Evolutionary conservation across 768 basidiomycete species (phyloP).

Genomic region (Tremella yokohamensis): DNA sequence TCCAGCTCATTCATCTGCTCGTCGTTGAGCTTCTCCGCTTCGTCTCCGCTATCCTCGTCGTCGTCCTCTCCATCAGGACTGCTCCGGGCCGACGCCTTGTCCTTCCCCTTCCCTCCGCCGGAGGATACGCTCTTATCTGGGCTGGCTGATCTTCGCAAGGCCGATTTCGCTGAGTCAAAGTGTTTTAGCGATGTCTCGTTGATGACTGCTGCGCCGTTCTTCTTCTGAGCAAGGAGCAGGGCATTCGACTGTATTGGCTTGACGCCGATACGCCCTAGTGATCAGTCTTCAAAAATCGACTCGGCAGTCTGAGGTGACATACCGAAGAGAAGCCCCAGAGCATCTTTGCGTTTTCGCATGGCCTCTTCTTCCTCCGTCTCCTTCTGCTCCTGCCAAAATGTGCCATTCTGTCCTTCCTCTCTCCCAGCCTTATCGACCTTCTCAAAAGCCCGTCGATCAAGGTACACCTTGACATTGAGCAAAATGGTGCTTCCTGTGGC

Average conservation of each 20-base stretch:
- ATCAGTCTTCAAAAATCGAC: constrained; percentile 2
- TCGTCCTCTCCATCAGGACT: constrained; percentile 59
- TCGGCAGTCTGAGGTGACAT: constrained; percentile 34
- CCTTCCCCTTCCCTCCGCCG: constrained; percentile 40
- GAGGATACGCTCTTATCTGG: constrained; percentile 33
- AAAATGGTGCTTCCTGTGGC: constrained; percentile 73
- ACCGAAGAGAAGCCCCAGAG: constrained; percentile 70
- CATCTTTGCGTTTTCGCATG: constrained; percentile 74
- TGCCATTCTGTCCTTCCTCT: constrained; percentile 27
- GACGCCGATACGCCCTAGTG: constrained; percentile 57
- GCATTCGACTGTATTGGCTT: constrained; percentile 57
- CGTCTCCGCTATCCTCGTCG: constrained; percentile 69
- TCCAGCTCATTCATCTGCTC: constrained; percentile 64
- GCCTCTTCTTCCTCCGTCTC: constrained; percentile 74
- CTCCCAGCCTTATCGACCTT: constrained; percentile 38
- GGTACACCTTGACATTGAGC: constrained; percentile 68
- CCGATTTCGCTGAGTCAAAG: constrained; percentile 51
- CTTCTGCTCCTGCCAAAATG: constrained; percentile 67
- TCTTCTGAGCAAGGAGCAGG: constrained; percentile 46
- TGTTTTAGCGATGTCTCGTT: constrained; percentile 50
- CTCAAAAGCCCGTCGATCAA: constrained; percentile 66
- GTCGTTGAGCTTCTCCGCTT: constrained; percentile 74
- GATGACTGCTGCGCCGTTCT: constrained; percentile 42
- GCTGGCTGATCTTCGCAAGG: constrained; percentile 22
- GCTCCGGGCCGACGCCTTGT: constrained; percentile 54